Conservation (phyloP, 257 asterid species). For the Coffea eugenioides region DNA sequence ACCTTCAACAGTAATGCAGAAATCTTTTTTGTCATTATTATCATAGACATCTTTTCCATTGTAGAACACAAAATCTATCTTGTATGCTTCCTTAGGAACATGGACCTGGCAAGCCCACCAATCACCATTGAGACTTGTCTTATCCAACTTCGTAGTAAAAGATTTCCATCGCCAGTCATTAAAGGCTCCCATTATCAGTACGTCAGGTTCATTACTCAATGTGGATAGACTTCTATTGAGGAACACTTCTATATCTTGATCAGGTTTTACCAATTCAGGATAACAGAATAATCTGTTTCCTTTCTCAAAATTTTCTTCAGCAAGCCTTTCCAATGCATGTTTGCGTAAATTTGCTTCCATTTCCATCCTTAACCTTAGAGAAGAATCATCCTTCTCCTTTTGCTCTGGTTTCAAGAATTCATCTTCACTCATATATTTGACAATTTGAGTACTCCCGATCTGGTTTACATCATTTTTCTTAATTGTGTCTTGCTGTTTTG, state of each 20-base stretch:
- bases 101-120: conserved; percentile 91
- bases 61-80: conserved; percentile 79
- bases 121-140: conserved; percentile 70
- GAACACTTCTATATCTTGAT: conserved; percentile 67
- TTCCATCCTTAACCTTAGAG: conserved; percentile 58
- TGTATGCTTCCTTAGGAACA: conserved; percentile 93
- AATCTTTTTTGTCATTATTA: conserved; percentile 73
- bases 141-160: conserved; percentile 60
- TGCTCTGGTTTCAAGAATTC: conserved; percentile 26
- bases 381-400: conserved; percentile 29
- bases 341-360: conserved; percentile 46
- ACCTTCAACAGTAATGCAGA: conserved; percentile 67
- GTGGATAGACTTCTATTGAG: conserved; percentile 76
- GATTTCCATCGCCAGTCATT: conserved; percentile 92
- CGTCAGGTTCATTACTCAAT: conserved; percentile 63
- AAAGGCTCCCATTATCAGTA: conserved; percentile 84
- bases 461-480: conserved; percentile 11
- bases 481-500: conserved; percentile 3
- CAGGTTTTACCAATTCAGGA: conserved; percentile 75
- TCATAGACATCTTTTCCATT: conserved; percentile 86
- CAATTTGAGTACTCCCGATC: conserved; percentile 4
- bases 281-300: conserved; percentile 68
- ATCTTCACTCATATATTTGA: conserved; percentile 14
- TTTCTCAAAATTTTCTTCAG: conserved; percentile 56
- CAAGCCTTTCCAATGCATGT: conserved; percentile 58